A percentile compares a stretch with the other conserved stretches of the same genome.
Evolutionary conservation across 495 filamentous ascomycete species (phyloP).

Genomic region (Aspergillus funiculosus): DNA sequence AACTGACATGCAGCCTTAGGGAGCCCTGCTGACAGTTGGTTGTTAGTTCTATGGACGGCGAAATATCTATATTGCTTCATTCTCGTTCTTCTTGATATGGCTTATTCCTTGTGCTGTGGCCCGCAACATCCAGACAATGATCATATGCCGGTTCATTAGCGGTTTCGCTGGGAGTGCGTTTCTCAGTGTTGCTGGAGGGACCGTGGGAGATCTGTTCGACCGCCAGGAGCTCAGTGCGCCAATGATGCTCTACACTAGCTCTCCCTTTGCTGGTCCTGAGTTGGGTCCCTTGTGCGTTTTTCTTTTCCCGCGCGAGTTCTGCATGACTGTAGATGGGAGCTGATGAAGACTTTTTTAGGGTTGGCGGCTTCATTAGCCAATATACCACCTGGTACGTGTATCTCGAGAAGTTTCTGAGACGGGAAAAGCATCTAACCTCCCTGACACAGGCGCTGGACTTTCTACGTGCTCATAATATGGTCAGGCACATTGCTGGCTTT

Average conservation of each 20-base stretch:
- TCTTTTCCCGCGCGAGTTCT: too few relatives aligned
- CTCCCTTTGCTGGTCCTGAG: constrained; percentile 68
- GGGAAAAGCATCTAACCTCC: constrained; percentile 12
- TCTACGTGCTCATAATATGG: constrained; percentile 86
- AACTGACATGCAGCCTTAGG: background rate
- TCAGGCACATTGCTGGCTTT: constrained; percentile 52
- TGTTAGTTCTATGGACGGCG: constrained; percentile 86
- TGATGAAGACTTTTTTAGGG: constrained; percentile 21
- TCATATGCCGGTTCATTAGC: constrained; percentile 77
- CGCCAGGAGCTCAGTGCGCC: constrained; percentile 66
- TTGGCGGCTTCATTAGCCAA: constrained; percentile 71
- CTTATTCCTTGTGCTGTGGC: constrained; percentile 85
- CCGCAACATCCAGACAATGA: constrained; percentile 73
- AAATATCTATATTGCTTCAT: constrained; percentile 75
- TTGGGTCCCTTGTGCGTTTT: constrained; percentile 39
- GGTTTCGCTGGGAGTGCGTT: constrained; percentile 85
- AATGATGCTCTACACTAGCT: constrained; percentile 76
- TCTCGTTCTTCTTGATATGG: constrained; percentile 75
- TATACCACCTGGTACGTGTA: constrained; percentile 59
- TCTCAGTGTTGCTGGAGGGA: constrained; percentile 83
- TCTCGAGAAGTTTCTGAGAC: background rate
- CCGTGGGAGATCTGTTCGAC: constrained; percentile 82
- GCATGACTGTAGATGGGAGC: too few relatives aligned
- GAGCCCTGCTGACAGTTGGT: too few relatives aligned
- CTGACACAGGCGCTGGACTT: constrained; percentile 66